phyloP scores from a whole-genome alignment of 1,139 yeast species.

The Saccharomyces pastorianus region DNA sequence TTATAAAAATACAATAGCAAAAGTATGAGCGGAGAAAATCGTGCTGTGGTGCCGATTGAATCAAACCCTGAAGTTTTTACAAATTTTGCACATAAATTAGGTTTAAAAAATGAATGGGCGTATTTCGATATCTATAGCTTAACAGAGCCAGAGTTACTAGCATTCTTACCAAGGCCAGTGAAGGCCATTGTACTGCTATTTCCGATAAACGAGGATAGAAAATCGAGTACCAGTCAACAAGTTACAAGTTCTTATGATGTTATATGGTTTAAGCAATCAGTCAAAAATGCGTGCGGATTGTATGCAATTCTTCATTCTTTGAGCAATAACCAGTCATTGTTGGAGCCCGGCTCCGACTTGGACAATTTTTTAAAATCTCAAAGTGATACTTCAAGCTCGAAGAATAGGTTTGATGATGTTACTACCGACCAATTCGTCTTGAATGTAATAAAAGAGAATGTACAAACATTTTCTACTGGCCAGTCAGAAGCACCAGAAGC shows the following conservation, averaged over 20 bases:
- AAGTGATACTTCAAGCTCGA: constrained; percentile 12
- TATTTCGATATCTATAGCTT: constrained; percentile 81
- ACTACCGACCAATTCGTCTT: constrained; percentile 37
- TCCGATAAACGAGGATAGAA: constrained; percentile 55
- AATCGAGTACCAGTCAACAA: constrained; percentile 35
- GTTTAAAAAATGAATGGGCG: constrained; percentile 50
- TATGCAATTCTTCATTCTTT: constrained; percentile 77
- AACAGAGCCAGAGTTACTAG: constrained; percentile 67
- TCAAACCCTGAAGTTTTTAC: constrained; percentile 83
- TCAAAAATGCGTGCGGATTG: constrained; percentile 87
- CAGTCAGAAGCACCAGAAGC: constrained; percentile 75
- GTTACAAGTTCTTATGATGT: constrained; percentile 11
- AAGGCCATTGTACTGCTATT: constrained; percentile 68
- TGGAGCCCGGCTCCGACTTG: constrained; percentile 29
- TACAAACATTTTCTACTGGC: constrained; percentile 40
- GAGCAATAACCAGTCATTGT: constrained; percentile 38
- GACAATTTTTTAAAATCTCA: constrained; percentile 28
- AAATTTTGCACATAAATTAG: constrained; percentile 58
- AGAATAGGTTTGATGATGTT: constrained; percentile 43
- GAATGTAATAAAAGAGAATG: constrained; percentile 16
- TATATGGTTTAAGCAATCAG: constrained; percentile 78
- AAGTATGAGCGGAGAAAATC: not conserved
- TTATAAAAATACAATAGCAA: not conserved
- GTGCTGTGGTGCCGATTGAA: constrained; percentile 73
- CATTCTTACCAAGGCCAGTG: constrained; percentile 75